These are phyloP conservation scores for Phytophthora vignae DNA, from an alignment of 352 stramenopile species.

Conservation along the genomic window DNA sequence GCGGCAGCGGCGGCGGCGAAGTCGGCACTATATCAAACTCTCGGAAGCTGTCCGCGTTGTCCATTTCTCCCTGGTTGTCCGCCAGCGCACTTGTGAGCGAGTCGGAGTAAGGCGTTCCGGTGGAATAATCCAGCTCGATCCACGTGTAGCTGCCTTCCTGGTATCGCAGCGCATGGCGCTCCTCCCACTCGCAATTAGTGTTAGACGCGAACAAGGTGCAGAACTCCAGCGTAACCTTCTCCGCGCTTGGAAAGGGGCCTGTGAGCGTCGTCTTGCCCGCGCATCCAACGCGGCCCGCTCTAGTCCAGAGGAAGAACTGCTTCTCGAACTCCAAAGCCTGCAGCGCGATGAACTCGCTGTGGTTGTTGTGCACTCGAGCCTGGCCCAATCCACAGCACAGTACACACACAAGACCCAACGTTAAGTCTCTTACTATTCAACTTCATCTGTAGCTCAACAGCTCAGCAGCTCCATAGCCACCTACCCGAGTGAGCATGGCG, in stretches of 20 bases:
- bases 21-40: slow-evolving; percentile 46
- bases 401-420: slow-evolving; percentile 13
- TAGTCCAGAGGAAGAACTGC: slow-evolving; percentile 65
- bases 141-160: slow-evolving; percentile 76
- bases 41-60: slow-evolving; percentile 38
- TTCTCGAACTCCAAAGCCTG: slow-evolving; percentile 61
- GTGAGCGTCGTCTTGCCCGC: slow-evolving; percentile 53
- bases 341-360: slow-evolving; percentile 74
- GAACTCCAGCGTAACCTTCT: slow-evolving; percentile 61
- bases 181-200: slow-evolving; percentile 64
- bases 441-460: neutral
- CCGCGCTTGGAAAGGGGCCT: slow-evolving; percentile 43
- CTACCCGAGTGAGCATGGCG: slow-evolving; percentile 70
- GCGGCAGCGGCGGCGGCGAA: slow-evolving; percentile 30
- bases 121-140: slow-evolving; percentile 73
- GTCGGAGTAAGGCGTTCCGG: slow-evolving; percentile 51
- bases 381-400: slow-evolving; percentile 19
- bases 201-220: slow-evolving; percentile 54
- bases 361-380: slow-evolving; percentile 65
- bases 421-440: slow-evolving; percentile 14
- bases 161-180: slow-evolving; percentile 59
- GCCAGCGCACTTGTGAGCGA: slow-evolving; percentile 44
- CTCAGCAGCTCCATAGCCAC: slow-evolving; percentile 7
- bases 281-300: slow-evolving; percentile 54
- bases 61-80: slow-evolving; percentile 43